Conservation (phyloP, 805 yeast species). For the Metschnikowia picachoensis region DNA sequence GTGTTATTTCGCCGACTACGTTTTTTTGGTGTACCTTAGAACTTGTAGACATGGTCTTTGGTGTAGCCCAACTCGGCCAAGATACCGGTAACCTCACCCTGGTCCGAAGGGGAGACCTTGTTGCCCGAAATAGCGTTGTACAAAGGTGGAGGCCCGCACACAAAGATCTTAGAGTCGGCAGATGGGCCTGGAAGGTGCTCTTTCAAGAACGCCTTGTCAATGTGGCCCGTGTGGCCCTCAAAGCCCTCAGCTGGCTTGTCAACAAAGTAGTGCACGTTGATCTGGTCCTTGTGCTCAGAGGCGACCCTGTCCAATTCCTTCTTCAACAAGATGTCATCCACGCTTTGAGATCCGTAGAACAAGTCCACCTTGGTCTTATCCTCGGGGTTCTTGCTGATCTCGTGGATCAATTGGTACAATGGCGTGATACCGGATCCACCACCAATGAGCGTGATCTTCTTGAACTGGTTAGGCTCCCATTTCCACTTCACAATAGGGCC, state of each 20-base stretch:
- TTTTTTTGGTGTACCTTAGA: slow-evolving; percentile 34
- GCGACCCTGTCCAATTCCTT: slow-evolving; percentile 70
- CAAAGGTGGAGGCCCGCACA: slow-evolving; percentile 95
- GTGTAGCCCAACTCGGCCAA: slow-evolving; percentile 84
- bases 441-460: slow-evolving; percentile 77
- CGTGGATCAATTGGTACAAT: slow-evolving; percentile 78
- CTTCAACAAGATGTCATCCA: slow-evolving; percentile 78
- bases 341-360: slow-evolving; percentile 74
- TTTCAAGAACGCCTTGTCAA: slow-evolving; percentile 68
- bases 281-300: slow-evolving; percentile 68
- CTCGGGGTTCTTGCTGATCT: slow-evolving; percentile 69
- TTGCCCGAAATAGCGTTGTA: slow-evolving; percentile 84
- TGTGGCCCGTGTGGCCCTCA: slow-evolving; percentile 67
- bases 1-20: no score
- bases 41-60: slow-evolving; percentile 86
- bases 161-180: slow-evolving; percentile 61
- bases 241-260: slow-evolving; percentile 55
- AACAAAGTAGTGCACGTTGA: slow-evolving; percentile 73
- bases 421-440: slow-evolving; percentile 99
- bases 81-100: slow-evolving; percentile 90
- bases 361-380: slow-evolving; percentile 88
- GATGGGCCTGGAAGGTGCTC: slow-evolving; percentile 60
- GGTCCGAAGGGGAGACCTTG: slow-evolving; percentile 83
- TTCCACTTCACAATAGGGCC: slow-evolving; percentile 93
- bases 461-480: slow-evolving; percentile 82